phyloP scores from a whole-genome alignment of 2,329 filamentous ascomycete genomes.

The Ramichloridium luteum region DNA sequence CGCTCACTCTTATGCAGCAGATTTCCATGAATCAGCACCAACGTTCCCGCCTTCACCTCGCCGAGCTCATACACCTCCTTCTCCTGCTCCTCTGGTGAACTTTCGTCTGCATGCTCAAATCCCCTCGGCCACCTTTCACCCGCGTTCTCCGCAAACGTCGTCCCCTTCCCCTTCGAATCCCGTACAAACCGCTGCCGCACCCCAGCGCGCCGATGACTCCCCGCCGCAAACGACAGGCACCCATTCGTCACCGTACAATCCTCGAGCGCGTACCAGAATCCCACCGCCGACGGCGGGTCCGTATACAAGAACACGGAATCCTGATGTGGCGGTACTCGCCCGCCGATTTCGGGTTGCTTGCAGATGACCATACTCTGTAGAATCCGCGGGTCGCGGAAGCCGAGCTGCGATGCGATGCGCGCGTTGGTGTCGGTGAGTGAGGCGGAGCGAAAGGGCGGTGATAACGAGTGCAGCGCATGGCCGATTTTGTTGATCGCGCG shows the following conservation, averaged over 20 bases:
- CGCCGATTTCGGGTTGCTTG: constrained; percentile 94
- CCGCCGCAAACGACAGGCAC: constrained; percentile 74
- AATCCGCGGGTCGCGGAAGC: constrained; percentile 62
- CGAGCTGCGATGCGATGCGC: constrained; percentile 56
- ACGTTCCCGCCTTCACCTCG: constrained; percentile 78
- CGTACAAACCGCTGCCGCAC: constrained; percentile 67
- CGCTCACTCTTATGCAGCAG: constrained; percentile 90
- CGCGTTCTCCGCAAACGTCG: constrained; percentile 48
- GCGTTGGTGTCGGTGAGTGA: constrained; percentile 44
- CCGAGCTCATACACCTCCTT: constrained; percentile 59
- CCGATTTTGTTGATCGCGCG: constrained; percentile 65
- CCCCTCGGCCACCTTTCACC: constrained; percentile 41
- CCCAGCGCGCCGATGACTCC: constrained; percentile 63
- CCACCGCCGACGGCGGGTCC: constrained; percentile 73
- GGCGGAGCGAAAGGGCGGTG: constrained; percentile 36
- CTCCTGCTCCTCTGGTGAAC: constrained; percentile 21
- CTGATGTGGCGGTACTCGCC: constrained; percentile 80
- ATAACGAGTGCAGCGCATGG: constrained; percentile 38
- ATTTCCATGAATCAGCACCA: constrained; percentile 94
- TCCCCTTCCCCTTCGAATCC: constrained; percentile 44
- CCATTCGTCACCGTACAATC: constrained; percentile 80
- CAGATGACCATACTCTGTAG: constrained; percentile 97
- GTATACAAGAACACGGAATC: constrained; percentile 91
- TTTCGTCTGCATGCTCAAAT: constrained; percentile 11
- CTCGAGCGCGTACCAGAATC: constrained; percentile 96